phyloP scores from a whole-genome alignment of 257 asterid genomes.

The Gentiana macrophylla region DNA sequence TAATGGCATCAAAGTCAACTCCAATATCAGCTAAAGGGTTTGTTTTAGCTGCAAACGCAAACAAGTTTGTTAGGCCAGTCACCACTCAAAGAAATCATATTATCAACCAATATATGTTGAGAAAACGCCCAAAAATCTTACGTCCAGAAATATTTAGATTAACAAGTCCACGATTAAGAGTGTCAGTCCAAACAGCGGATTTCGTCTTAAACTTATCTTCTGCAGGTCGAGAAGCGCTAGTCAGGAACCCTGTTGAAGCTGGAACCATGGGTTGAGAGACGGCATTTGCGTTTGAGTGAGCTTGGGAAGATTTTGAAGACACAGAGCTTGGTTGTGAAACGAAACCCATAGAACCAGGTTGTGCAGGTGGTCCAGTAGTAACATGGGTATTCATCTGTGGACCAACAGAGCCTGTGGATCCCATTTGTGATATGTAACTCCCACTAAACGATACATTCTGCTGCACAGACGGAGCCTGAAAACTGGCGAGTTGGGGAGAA shows the following conservation, averaged over 20 bases:
- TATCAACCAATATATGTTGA: too few species aligned
- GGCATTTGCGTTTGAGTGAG: slow-evolving; percentile 22
- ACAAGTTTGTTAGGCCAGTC: slow-evolving; percentile 7
- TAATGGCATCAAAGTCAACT: slow-evolving; percentile 91
- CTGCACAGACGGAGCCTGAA: slow-evolving; percentile 18
- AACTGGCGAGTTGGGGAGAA: slow-evolving; percentile 21
- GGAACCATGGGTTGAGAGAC: slow-evolving; percentile 23
- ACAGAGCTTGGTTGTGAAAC: slow-evolving; percentile 24
- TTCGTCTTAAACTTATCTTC: slow-evolving; percentile 83
- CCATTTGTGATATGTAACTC: slow-evolving; percentile 29
- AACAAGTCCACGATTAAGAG: slow-evolving; percentile 92
- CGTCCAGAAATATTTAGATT: slow-evolving; percentile 93
- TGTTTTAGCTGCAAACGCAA: slow-evolving; percentile 61
- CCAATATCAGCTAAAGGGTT: slow-evolving; percentile 86
- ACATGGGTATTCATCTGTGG: slow-evolving; percentile 35
- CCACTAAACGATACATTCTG: slow-evolving; percentile 47
- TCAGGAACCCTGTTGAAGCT: slow-evolving; percentile 34
- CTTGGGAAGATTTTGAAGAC: slow-evolving; percentile 27
- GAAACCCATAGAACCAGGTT: too few species aligned
- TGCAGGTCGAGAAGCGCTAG: slow-evolving; percentile 41
- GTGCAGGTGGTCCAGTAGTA: slow-evolving; percentile 28
- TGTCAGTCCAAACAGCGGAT: slow-evolving; percentile 96
- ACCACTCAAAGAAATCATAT: slow-evolving; percentile 3
- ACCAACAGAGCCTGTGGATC: slow-evolving; percentile 26
- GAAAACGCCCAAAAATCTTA: slow-evolving; percentile 24